phyloP scores from a whole-genome alignment of 371 early-diverging fungal genomes.

The Circinella minor region DNA sequence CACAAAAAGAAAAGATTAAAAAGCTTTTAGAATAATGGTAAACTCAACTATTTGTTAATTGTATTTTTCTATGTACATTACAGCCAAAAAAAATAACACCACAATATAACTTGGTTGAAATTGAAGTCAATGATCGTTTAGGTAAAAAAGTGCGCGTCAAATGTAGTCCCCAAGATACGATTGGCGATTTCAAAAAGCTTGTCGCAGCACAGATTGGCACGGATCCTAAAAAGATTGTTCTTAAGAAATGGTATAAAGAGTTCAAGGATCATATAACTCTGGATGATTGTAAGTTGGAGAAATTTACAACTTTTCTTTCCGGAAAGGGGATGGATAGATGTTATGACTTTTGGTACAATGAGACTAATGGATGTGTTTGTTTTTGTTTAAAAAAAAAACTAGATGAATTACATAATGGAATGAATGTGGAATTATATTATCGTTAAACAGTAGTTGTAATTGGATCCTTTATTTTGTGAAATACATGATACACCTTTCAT shows the following conservation, averaged over 20 bases:
- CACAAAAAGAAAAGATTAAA: background rate
- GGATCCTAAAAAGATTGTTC: constrained; percentile 85
- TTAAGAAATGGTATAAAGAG: constrained; percentile 92
- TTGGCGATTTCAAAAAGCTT: constrained; percentile 91
- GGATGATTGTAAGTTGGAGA: constrained; percentile 74
- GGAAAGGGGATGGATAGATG: no score
- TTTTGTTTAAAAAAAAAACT: background rate
- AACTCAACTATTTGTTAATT: no score
- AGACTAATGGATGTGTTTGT: background rate
- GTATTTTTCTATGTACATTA: constrained; percentile 1
- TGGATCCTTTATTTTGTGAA: no score
- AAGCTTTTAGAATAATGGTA: no score
- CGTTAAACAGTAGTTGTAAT: constrained; percentile 21
- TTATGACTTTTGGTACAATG: background rate
- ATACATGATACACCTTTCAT: no score
- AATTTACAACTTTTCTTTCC: background rate
- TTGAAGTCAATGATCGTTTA: constrained; percentile 86
- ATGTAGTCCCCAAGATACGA: constrained; percentile 82
- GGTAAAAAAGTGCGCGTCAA: constrained; percentile 95
- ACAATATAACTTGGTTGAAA: constrained; percentile 62
- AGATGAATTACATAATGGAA: constrained; percentile 93
- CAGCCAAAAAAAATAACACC: constrained; percentile 23
- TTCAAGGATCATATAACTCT: constrained; percentile 94
- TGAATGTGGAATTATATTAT: constrained; percentile 89
- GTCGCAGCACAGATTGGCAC: constrained; percentile 96